Conservation (phyloP, 179 eudicot species). For the Vitellaria paradoxa region DNA sequence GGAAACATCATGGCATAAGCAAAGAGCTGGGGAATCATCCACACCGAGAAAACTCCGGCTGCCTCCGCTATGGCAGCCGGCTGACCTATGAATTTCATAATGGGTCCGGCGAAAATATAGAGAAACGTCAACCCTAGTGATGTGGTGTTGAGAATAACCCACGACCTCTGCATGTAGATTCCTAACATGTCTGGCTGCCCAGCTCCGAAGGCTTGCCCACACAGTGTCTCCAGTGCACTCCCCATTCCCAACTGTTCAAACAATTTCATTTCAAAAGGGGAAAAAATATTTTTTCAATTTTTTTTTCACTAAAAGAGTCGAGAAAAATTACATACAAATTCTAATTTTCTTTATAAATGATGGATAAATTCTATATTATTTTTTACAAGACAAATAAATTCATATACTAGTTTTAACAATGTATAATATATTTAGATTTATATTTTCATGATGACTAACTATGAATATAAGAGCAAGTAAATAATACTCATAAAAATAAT, state of each 20-base stretch:
- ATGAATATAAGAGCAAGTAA: too few relatives aligned
- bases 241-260: conserved; percentile 47
- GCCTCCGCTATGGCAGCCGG: conserved; percentile 31
- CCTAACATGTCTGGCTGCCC: conserved; percentile 47
- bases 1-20: conserved; percentile 59
- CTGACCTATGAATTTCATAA: conserved; percentile 42
- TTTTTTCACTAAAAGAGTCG: too few relatives aligned
- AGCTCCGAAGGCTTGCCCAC: conserved; percentile 63
- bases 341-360: too few relatives aligned
- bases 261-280: background rate
- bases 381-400: too few relatives aligned
- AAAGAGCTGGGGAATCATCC: conserved; percentile 61
- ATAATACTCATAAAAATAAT: too few relatives aligned
- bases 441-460: too few relatives aligned
- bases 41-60: conserved; percentile 40
- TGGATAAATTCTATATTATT: too few relatives aligned
- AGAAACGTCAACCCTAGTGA: conserved; percentile 25
- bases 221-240: conserved; percentile 55
- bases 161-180: conserved; percentile 53
- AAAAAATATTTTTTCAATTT: too few relatives aligned
- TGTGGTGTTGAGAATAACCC: conserved; percentile 50
- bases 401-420: too few relatives aligned
- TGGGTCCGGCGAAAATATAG: conserved; percentile 44
- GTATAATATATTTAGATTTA: too few relatives aligned
- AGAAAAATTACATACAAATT: too few relatives aligned